phyloP scores from a whole-genome alignment of 768 basidiomycete genomes.

The Boletus sp. region DNA sequence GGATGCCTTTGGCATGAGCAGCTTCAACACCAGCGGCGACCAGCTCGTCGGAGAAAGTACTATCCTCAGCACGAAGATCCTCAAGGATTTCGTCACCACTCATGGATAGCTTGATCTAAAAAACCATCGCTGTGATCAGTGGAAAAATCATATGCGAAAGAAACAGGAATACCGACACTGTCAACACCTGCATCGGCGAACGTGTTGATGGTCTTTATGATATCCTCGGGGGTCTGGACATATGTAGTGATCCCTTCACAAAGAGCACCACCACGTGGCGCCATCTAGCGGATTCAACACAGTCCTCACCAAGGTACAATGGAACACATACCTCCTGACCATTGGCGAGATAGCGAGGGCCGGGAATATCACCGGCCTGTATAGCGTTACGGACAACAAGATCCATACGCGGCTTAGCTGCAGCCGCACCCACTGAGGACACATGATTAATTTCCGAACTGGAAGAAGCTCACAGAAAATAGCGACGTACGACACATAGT shows the following conservation, averaged over 20 bases:
- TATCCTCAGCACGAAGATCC: conserved; percentile 34
- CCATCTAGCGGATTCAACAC: conserved; percentile 21
- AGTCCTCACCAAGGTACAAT: background rate
- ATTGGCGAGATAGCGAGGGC: conserved; percentile 37
- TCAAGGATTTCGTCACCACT: conserved; percentile 38
- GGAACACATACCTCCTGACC: conserved; percentile 31
- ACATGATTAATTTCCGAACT: background rate
- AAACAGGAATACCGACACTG: conserved; percentile 9
- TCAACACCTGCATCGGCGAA: conserved; percentile 27
- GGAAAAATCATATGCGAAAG: background rate
- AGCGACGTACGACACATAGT: conserved; percentile 35
- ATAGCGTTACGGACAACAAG: conserved; percentile 36
- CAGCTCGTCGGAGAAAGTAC: conserved; percentile 34
- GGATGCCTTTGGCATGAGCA: conserved; percentile 35
- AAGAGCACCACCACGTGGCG: conserved; percentile 31
- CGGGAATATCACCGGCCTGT: conserved; percentile 33
- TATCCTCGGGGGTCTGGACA: conserved; percentile 31
- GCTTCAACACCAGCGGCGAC: conserved; percentile 36
- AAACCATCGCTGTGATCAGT: background rate
- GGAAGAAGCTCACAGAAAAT: background rate
- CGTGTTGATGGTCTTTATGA: conserved; percentile 21
- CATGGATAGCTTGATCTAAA: conserved; percentile 36
- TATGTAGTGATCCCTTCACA: conserved; percentile 34
- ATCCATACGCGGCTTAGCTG: conserved; percentile 35
- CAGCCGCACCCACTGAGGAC: conserved; percentile 33